Base-by-base conservation (phyloP, 2,329 filamentous ascomycete species). In the Phoma sp. region DNA sequence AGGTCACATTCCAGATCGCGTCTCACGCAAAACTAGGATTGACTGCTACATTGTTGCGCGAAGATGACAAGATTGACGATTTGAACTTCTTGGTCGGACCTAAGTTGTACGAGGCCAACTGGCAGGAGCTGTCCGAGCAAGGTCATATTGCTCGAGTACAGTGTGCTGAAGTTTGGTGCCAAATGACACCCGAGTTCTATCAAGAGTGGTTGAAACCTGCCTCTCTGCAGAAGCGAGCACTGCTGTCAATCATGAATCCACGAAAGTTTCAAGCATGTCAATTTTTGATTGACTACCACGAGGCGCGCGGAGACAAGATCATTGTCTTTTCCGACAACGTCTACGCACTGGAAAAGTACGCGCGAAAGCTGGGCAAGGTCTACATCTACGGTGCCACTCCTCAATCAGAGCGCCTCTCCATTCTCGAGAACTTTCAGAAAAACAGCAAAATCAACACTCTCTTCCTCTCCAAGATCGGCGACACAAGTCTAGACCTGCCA, bases 301-400 rank as follows among this genome's bases (percentile, higher is more conserved):
- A 98, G 75, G 88, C 87, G 50, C 86, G 95, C 57, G 93, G 95
- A 29, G 95, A 98, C 79, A 98, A 98, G 77, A 92, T 98, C 64
- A 98, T 98, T 60, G 93, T 99, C 38, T 98, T 98, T 74, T 96
- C 92, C 0, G 95, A 99, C 74, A 97, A 98, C 64, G 91, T 99
- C 36, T 98, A 95, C 69, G 93, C 95, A 0, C 80, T 99, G 27
- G 86, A 93, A 64, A 85, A 87, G 36, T 96, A 98, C 69, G 93
- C 95, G 3, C 80, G 86, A 24, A 93, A 92, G 63, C 80, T 98
- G 33, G 84, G 85, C 42, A 97, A 96, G 72, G 89, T 90, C 0
- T 97, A 88, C 73, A 96, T 99, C 63, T 96, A 91, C 67, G 95
- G 95, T 45, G 90, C 88, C 52, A 99, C 95, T 0, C 85, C 86